These are phyloP conservation scores for Pezicula carpinea DNA, from an alignment of 2,329 filamentous ascomycete species.

Conservation along the genomic window DNA sequence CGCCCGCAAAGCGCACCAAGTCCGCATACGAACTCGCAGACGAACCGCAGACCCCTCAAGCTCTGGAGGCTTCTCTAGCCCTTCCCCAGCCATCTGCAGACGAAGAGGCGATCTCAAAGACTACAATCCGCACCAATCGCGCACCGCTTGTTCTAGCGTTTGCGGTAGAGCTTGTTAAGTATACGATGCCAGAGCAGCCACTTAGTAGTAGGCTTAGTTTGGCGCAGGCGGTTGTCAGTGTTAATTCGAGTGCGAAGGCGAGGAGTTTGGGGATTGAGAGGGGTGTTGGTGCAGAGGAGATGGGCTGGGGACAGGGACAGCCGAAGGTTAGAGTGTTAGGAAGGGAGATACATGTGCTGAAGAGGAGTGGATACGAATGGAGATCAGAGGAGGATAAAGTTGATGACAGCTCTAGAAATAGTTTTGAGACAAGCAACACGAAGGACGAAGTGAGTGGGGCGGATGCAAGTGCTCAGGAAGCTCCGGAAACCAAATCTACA, in stretches of 20 bases:
- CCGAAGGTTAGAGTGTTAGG: constrained; percentile 69
- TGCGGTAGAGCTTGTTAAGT: constrained; percentile 65
- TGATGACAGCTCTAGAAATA: constrained; percentile 3
- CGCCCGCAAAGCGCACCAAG: constrained; percentile 20
- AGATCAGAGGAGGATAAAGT: constrained; percentile 10
- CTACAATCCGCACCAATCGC: constrained; percentile 67
- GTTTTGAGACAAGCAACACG: neutral
- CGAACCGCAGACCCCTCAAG: constrained; percentile 39
- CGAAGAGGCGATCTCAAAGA: constrained; percentile 54
- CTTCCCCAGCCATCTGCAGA: constrained; percentile 50
- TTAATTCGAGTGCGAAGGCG: constrained; percentile 74
- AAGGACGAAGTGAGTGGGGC: constrained; percentile 6
- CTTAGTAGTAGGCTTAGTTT: constrained; percentile 78
- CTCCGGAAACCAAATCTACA: no score
- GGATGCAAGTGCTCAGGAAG: constrained; percentile 3
- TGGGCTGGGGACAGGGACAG: constrained; percentile 68
- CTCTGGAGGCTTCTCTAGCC: constrained; percentile 57
- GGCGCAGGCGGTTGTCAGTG: constrained; percentile 78
- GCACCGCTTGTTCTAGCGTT: constrained; percentile 82
- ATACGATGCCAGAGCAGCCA: constrained; percentile 83
- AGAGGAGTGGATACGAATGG: constrained; percentile 70
- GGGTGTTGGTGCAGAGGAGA: constrained; percentile 58
- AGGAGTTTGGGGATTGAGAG: constrained; percentile 68
- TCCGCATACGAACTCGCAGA: constrained; percentile 23
- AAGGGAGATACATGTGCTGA: constrained; percentile 69